Base-by-base conservation (phyloP, 2,329 filamentous ascomycete genomes). In the Teratosphaeria viscida region DNA sequence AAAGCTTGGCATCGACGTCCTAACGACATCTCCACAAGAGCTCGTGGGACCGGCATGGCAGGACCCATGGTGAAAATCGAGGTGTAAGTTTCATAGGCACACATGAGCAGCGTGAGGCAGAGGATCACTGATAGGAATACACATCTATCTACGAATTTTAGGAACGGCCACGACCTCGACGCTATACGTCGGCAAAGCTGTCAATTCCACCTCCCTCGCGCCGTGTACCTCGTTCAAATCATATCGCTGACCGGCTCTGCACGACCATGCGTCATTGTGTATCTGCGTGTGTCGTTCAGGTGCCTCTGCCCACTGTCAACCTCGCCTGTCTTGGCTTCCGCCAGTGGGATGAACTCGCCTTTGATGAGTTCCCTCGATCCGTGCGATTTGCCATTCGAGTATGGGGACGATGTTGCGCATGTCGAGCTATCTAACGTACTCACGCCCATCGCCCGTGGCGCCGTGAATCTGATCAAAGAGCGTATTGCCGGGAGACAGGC, bases 401-500 rank as follows among this genome's bases (percentile, higher is more conserved):
- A 43, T 11, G n/a, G 11, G 34, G 35, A 56, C 32, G 54, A 37
- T 5, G 12, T 37, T 47, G 57, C 47, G 35, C 29, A 12, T n/a
- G 16, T n/a, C 4, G 43, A 47, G 23, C 14, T 26, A 6, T 16
- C 34, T 52, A 52, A 3, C 29, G 60, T 61, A 5, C 54, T 52
- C 8, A 53, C 61, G 54, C 57, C 60, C 57, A 60, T 60, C 32
- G 58, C 34, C 16, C 57, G 54, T 7, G 60, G 60, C 27, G 47
- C 16, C 34, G 34, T 39, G 27, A 26, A 57, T 10, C 23, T 58
- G 55, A 63, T 54, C 54, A 63, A 32, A 14, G 16, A 35, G 12
- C 58, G 27, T 7, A 63, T 59, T 16, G 55, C 59, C 12, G 61
- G 61, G 57, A 63, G 60, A 14, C 61, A 63, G 19, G 61, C 61